Evolutionary conservation across 1,284 basidiomycete genomes (phyloP), one percentile per base, ranked within the genome.

Genomic region (Bjerkandera adusta): DNA sequence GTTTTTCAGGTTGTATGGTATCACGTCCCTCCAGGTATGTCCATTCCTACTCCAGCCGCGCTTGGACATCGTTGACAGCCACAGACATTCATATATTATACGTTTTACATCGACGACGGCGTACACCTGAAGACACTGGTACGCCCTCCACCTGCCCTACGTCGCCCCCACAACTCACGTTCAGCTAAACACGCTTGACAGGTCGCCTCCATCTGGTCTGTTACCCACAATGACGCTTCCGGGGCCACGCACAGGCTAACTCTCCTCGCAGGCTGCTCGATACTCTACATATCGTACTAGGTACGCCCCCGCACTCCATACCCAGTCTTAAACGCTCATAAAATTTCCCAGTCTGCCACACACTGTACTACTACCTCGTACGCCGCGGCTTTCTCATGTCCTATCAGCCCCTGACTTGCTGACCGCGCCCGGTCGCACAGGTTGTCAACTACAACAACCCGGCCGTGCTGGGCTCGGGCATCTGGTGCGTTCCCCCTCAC

Each of bases 351-450:
- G 49, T 50, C 4, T 50, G 49, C 29, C 49, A 50, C 15, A 45
- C 44, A 4, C n/a, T 50, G 16, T 50, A 47, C 26, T 40, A 50
- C 43, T 50, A 50, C 25, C 40, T 50, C 21, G 49, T 43, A n/a
- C 32, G 49, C 22, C 13, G 13, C 22, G 22, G 21, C 8, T 20
- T 24, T 24, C 30, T 18, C 21, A 32, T 30, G n/a, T n/a, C n/a
- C n/a, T n/a, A 4, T 4, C 18, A 18, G 7, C 36, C 25, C 5
- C 20, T n/a, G 18, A 20, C 12, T 22, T 33, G 33, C 21, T 10
- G 21, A n/a, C 22, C 8, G 43, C 22, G 24, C 6, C 15, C 10
- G 7, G 30, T 22, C 24, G 8, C 30, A 35, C 34, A 50, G 49
- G 35, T 50, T 26, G 32, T 20, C 3, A 47, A 42, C 36, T 50